Evolutionary conservation across 2,329 filamentous ascomycete species (phyloP).

Genomic region (Ascochyta viciae-villosae): DNA sequence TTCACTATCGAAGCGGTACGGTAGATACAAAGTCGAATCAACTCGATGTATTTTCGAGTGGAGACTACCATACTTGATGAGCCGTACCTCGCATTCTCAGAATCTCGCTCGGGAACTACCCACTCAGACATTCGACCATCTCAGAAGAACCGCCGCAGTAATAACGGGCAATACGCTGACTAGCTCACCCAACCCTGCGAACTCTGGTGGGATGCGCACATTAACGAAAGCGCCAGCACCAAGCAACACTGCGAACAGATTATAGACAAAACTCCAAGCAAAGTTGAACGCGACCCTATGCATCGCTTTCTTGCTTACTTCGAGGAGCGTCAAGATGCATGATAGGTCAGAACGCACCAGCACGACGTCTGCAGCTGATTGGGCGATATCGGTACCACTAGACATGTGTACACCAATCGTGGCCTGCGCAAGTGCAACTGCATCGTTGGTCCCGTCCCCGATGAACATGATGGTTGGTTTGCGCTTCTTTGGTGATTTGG

Average conservation of each 20-base stretch:
- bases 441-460: slow-evolving; percentile 85
- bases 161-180: slow-evolving; percentile 77
- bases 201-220: slow-evolving; percentile 67
- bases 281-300: slow-evolving; percentile 69
- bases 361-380: slow-evolving; percentile 72
- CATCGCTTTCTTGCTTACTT: slow-evolving; percentile 56
- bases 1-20: too few species aligned
- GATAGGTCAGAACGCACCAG: slow-evolving; percentile 64
- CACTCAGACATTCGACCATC: slow-evolving; percentile 40
- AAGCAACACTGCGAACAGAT: slow-evolving; percentile 71
- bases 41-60: too few species aligned
- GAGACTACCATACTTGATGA: too few species aligned
- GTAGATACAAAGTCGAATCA: too few species aligned
- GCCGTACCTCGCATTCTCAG: too few species aligned
- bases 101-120: not conserved
- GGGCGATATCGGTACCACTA: slow-evolving; percentile 65
- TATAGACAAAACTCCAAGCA: slow-evolving; percentile 74
- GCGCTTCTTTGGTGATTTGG: not conserved
- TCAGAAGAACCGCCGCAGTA: slow-evolving; percentile 58
- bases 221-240: slow-evolving; percentile 64
- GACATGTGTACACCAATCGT: slow-evolving; percentile 74
- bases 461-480: slow-evolving; percentile 66
- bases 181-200: slow-evolving; percentile 74
- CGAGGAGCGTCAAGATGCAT: slow-evolving; percentile 65
- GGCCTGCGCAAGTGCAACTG: slow-evolving; percentile 73